These are phyloP conservation scores for Aspergillus conjunctus DNA, from an alignment of 495 filamentous ascomycete genomes.

Conservation along the genomic window DNA sequence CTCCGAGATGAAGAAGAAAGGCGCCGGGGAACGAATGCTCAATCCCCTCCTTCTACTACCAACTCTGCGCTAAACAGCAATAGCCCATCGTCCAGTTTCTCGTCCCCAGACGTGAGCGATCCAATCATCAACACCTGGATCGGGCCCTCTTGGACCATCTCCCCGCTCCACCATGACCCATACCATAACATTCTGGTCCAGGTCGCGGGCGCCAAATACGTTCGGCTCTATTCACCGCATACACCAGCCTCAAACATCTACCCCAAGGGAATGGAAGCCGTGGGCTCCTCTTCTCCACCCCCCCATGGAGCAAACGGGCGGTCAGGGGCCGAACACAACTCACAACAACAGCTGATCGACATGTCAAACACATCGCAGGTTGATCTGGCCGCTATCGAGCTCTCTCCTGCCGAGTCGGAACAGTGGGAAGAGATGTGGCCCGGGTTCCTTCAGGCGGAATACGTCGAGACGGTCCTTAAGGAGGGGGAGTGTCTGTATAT, in stretches of 20 bases:
- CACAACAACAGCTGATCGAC: slow-evolving; percentile 57
- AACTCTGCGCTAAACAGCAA: slow-evolving; percentile 31
- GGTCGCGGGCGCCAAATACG: slow-evolving; percentile 88
- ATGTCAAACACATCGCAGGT: slow-evolving; percentile 89
- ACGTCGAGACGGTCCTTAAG: slow-evolving; percentile 76
- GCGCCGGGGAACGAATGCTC: background rate
- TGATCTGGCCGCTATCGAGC: slow-evolving; percentile 63
- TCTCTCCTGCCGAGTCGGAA: slow-evolving; percentile 47
- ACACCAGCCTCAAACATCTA: slow-evolving; percentile 60
- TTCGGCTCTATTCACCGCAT: slow-evolving; percentile 77
- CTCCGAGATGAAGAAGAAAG: slow-evolving; percentile 35
- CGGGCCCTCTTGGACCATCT: slow-evolving; percentile 84
- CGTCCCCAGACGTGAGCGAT: slow-evolving; percentile 25
- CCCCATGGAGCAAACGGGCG: slow-evolving; percentile 25
- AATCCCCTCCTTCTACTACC: background rate
- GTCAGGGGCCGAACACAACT: slow-evolving; percentile 10
- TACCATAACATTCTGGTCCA: slow-evolving; percentile 93
- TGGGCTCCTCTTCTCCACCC: slow-evolving; percentile 28
- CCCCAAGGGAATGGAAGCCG: slow-evolving; percentile 66
- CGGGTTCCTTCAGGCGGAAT: slow-evolving; percentile 60
- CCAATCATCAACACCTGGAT: slow-evolving; percentile 85
- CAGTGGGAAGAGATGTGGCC: slow-evolving; percentile 59
- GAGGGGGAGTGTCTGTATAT: slow-evolving; percentile 89
- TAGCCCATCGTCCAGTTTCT: background rate
- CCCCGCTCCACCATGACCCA: slow-evolving; percentile 89